phyloP scores from a whole-genome alignment of 768 basidiomycete genomes.

The Tulasnella sp. region DNA sequence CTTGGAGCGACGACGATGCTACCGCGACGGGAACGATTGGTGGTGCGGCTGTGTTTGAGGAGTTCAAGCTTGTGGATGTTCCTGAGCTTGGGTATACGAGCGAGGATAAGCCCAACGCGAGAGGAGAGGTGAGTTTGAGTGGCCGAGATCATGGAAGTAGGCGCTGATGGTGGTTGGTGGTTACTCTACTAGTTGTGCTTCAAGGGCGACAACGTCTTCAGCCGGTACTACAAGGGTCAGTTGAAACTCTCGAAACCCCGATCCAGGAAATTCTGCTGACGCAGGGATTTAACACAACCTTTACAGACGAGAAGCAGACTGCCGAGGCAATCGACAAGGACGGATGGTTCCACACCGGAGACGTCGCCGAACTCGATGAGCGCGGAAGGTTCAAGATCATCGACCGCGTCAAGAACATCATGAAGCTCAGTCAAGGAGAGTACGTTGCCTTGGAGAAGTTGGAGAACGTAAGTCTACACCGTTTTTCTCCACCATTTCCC shows the following conservation, averaged over 20 bases:
- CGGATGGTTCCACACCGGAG: slow-evolving; percentile 91
- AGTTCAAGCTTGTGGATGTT: slow-evolving; percentile 88
- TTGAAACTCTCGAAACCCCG: background rate
- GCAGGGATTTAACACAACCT: background rate
- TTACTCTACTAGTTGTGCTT: slow-evolving; percentile 52
- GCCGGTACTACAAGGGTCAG: slow-evolving; percentile 70
- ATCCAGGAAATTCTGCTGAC: background rate
- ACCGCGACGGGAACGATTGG: slow-evolving; percentile 75
- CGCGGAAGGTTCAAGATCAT: slow-evolving; percentile 83
- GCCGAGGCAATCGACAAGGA: slow-evolving; percentile 73
- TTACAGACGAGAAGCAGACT: slow-evolving; percentile 75
- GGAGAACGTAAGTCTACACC: slow-evolving; percentile 49
- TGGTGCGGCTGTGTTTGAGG: slow-evolving; percentile 65
- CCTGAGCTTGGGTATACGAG: slow-evolving; percentile 82
- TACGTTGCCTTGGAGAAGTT: slow-evolving; percentile 97
- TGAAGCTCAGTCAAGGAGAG: slow-evolving; percentile 97
- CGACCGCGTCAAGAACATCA: slow-evolving; percentile 98
- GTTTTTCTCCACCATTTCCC: background rate
- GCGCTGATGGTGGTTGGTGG: background rate
- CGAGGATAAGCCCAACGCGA: slow-evolving; percentile 82
- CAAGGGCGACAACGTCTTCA: slow-evolving; percentile 62
- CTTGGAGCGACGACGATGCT: slow-evolving; percentile 44
- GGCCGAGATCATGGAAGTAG: background rate
- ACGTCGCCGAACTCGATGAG: slow-evolving; percentile 77
- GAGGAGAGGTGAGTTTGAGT: slow-evolving; percentile 55